Base-by-base conservation (phyloP, 176 grass and related monocot genomes). In the Rhipidocladum racemiflorum region DNA sequence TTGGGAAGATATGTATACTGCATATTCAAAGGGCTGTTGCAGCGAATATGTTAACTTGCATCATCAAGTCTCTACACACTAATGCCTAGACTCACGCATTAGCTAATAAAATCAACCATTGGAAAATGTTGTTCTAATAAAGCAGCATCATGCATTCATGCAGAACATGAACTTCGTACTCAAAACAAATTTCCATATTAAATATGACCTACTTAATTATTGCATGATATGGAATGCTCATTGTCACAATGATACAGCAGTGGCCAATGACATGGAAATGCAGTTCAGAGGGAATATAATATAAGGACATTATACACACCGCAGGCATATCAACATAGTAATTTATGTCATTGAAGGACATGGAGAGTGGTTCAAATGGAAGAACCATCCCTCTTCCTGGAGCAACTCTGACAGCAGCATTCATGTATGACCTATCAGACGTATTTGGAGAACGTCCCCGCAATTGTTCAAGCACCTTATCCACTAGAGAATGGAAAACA, bases 241-340 rank as follows among this genome's bases (percentile, higher is more conserved):
- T 29, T 18, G n/a, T 68, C 29, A 84, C 25, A 24, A 71, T 38
- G 24, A 64, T 29, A 79, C 25, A 53, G 30, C 24, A 65, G 40
- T 68, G 42, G 32, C 8, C 32, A 82, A 66, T 55, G 23, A 50
- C 6, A 74, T 40, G 70, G 56, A 61, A 81, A 85, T 43, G 35
- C 16, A 82, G 44, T 27, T 54, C 18, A 51, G 68, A 34, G 9
- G 45, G 77, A 60, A 70, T 38, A 82, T 23, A 72, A 60, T 78
- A 63, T 32, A 75, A 67, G 78, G 74, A 15, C 4, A 87, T 30
- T 42, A 79, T 65, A 83, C 90, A 84, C 32, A 98, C 92, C 45
- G 84, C 66, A 66, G 95, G 95, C 95, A 98, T 98, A 60, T 98
- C 92, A 25, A 98, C 92, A 44, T 84, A 98, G 85, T 98, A 98